These are phyloP conservation scores for Malus orientalis DNA, from an alignment of 306 rosid genomes.

Conservation along the genomic window DNA sequence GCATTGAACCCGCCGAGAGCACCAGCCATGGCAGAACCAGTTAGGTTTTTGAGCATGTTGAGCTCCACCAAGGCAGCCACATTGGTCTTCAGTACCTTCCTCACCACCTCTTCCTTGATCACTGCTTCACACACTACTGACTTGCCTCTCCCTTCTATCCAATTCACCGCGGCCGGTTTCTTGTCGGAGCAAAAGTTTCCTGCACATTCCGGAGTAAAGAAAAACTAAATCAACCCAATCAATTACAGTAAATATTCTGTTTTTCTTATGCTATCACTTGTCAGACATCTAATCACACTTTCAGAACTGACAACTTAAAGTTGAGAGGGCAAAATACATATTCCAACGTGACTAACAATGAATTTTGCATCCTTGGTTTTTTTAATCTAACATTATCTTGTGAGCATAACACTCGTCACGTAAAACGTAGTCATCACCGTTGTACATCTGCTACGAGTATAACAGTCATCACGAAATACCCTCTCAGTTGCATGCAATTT, in stretches of 20 bases:
- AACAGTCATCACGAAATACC: background rate
- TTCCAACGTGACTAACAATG: background rate
- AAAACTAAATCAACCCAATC: background rate
- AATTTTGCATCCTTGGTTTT: background rate
- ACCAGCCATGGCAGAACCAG: conserved; percentile 24
- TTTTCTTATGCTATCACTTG: background rate
- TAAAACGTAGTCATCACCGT: too few species aligned
- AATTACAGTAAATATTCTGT: background rate
- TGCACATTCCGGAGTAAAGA: background rate
- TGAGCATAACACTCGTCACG: background rate
- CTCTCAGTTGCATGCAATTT: background rate
- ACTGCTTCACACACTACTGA: conserved; percentile 17
- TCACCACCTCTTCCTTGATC: conserved; percentile 8
- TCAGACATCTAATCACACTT: background rate
- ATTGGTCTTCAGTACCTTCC: conserved; percentile 15
- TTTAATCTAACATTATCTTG: background rate
- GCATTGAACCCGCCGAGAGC: conserved; percentile 24
- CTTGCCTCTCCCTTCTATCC: conserved; percentile 24
- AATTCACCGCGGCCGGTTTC: conserved; percentile 22
- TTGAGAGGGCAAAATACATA: background rate
- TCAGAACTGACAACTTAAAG: background rate
- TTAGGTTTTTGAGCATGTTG: conserved; percentile 19
- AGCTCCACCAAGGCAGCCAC: conserved; percentile 18
- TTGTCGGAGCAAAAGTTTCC: conserved; percentile 25
- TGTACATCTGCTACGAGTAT: background rate